Base-by-base conservation (phyloP, 768 basidiomycete species). In the Rhizopogon roseolus region DNA sequence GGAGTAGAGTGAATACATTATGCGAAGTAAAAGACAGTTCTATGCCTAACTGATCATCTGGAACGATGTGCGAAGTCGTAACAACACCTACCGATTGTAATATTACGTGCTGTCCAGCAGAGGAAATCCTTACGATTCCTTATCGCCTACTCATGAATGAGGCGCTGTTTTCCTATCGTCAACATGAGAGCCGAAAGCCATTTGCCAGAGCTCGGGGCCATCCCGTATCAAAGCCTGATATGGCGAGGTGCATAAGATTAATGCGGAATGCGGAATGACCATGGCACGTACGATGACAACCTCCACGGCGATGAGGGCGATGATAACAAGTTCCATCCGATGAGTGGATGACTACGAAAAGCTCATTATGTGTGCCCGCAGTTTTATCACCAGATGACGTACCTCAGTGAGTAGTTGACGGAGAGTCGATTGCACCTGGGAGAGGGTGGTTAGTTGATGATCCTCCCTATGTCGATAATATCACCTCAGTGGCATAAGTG, bases 241-340 rank as follows among this genome's bases (percentile, higher is more conserved):
- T 22, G 50, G 48, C 36, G 27, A n/a, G 5, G 32, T 16, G 39
- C 13, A 22, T 43, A 46, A 54, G n/a, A 32, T 53, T 43, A 54
- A 27, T 6, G 19, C 14, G 6, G 28, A 45, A 2, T 2, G 11
- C 28, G 8, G 27, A 17, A 28, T 17, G 22, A 41, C 4, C 4
- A 1, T 6, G 42, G 28, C 34, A 73, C 85, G 65, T 62, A 94
- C 93, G 48, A 97, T 88, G 61, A 93, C 76, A n/a, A 94, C 93
- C 68, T 96, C 93, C 10, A 97, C 92, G 0, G 94, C 91, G 63
- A 98, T 97, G 46, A 98, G 85, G 1, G 82, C 79, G 59, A 98
- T 98, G 66, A 98, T 98, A 57, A 98, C 89, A 5, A 96, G 75
- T 71, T 98, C 96, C 89, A 98, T 94, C 2, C 89, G 84, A 63